A percentile compares a stretch with the other conserved stretches of the same genome.
Conservation (phyloP, 257 asterid species). For the Solanum rostratum region DNA sequence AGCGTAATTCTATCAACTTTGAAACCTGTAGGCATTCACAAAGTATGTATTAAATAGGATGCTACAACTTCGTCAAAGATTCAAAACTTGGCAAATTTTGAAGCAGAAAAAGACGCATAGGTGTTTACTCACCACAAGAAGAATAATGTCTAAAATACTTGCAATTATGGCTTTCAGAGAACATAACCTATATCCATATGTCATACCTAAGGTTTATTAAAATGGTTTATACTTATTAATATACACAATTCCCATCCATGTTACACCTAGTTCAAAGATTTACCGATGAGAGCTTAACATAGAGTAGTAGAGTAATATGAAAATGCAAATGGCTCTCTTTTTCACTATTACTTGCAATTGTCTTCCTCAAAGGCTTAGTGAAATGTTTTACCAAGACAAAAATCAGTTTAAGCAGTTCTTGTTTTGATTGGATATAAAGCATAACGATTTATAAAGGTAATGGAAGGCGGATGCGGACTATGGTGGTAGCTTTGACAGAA, state of each 20-base stretch:
- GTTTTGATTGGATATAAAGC: background rate
- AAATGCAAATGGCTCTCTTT: background rate
- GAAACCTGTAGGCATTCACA: background rate
- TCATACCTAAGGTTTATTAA: background rate
- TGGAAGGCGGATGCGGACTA: background rate
- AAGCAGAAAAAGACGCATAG: background rate
- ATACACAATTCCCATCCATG: background rate
- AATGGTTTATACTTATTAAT: background rate
- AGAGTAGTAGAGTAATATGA: background rate
- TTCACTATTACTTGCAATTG: background rate
- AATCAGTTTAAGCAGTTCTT: background rate
- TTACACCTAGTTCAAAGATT: background rate
- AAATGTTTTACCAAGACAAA: background rate
- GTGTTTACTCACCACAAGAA: background rate
- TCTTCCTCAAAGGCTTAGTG: background rate
- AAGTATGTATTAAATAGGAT: background rate
- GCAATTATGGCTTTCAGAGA: background rate
- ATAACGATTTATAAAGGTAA: background rate
- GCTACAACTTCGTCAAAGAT: background rate
- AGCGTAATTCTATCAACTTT: background rate
- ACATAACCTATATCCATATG: background rate
- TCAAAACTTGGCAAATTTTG: background rate
- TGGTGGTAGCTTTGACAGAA: background rate
- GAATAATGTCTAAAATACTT: background rate
- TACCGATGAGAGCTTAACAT: background rate